Conservation (phyloP, 2,329 filamentous ascomycete species). For the Aureobasidium subglaciale region DNA sequence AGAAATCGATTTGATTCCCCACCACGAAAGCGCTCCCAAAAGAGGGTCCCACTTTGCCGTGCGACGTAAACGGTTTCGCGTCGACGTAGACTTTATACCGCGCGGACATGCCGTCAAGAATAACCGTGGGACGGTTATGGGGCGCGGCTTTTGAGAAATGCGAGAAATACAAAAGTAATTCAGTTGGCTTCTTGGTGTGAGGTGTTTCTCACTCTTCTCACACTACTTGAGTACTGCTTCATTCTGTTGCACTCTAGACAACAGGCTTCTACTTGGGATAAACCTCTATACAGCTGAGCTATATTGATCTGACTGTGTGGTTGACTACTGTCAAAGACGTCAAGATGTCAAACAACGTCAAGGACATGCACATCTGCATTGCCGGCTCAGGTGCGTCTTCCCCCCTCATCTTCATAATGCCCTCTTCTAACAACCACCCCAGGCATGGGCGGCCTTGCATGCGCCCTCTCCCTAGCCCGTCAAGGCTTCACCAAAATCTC, state of each 20-base stretch:
- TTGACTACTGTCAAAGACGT: background rate
- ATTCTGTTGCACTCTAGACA: no score
- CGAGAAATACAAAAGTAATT: background rate
- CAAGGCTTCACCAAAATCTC: conserved; percentile 67
- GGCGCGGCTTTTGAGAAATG: background rate
- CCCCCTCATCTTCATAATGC: background rate
- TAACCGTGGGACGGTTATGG: background rate
- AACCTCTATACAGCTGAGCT: background rate
- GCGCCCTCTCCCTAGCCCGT: conserved; percentile 65
- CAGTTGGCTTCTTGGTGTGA: background rate
- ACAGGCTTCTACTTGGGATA: background rate
- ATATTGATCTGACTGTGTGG: background rate
- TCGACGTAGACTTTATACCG: background rate
- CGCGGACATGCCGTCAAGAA: conserved; percentile 4
- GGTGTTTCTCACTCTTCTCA: background rate
- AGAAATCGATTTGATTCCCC: conserved; percentile 12
- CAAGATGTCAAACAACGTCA: conserved; percentile 21
- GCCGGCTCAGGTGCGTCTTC: conserved; percentile 26
- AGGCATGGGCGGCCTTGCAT: conserved; percentile 72
- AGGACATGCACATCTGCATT: conserved; percentile 29
- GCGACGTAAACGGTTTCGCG: background rate
- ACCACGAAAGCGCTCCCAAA: background rate
- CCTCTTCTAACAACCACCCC: background rate
- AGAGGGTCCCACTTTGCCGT: conserved; percentile 13
- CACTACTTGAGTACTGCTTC: no score